Evolutionary conservation across 2,329 filamentous ascomycete species (phyloP), one percentile per base, ranked within the genome.

Genomic region (Xylaria sp.): DNA sequence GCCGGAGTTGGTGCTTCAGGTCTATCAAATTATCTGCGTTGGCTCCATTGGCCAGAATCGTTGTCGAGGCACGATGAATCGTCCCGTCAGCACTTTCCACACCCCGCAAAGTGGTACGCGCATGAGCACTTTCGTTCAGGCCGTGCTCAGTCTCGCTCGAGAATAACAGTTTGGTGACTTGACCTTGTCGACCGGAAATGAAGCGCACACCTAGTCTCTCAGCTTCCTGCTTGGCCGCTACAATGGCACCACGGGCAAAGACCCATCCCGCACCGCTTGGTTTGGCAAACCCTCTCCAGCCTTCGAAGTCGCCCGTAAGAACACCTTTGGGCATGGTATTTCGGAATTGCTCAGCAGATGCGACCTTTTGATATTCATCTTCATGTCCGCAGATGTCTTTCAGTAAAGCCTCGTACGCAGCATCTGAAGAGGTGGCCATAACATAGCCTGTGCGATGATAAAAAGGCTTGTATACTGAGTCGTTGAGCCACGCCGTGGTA

Each of bases 321-420:
- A 85, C 78, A 2, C 83, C 82, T 9, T 77, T 60, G 1, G 83
- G 82, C 83, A 85, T 85, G 0, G 83, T 82, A 12, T 71, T 74
- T 19, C 76, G 76, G 61, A 85, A 85, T 14, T 81, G 78, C 31
- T 80, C 77, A 1, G 78, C 75, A 0, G 75, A 78, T 5, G 78
- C 73, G 8, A 86, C 69, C 5, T 69, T 57, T 35, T 58, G 51
- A 43, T 68, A 72, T 31, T 69, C 64, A 11, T 64, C 46, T 50
- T 69, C 66, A 15, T 65, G 65, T 11, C 61, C 65, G 42, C 56
- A 50, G 31, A 68, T 64, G 2, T 70, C 66, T 5, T 59, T 43
- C 11, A 64, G 57, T 14, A 69, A 60, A 35, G 58, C 52, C 28
- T 62, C 42, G 15, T 63, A 67, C 1, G 69, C 61, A 19, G 59